Percentiles rank a stretch among this genome's conserved stretches.
Evolutionary conservation across 139 green algal genomes (phyloP).

Genomic region (Auxenochlorella protothecoides): DNA sequence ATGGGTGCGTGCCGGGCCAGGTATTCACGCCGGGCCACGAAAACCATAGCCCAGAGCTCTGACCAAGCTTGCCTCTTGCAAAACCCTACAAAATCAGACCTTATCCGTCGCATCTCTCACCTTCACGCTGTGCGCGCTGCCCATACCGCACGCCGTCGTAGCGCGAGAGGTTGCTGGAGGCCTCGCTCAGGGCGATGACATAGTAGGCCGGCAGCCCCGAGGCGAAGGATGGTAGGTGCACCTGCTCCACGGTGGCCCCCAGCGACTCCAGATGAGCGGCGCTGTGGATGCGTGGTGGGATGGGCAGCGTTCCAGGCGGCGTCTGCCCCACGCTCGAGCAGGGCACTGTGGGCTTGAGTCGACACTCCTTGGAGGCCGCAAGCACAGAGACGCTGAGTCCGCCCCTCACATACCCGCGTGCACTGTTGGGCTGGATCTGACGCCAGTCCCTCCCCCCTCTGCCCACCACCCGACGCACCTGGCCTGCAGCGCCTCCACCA

Average conservation of each 20-base stretch:
- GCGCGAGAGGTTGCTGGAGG: slow-evolving; percentile 85
- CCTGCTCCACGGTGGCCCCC: slow-evolving; percentile 5
- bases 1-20: background rate
- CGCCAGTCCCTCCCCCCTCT: too few species aligned
- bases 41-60: too few species aligned
- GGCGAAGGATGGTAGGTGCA: slow-evolving; percentile 66
- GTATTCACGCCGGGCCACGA: too few species aligned
- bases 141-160: slow-evolving; percentile 94
- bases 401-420: background rate
- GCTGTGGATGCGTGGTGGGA: too few species aligned
- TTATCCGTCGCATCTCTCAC: slow-evolving; percentile 1
- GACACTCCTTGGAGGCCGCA: too few species aligned
- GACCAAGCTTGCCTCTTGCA: too few species aligned
- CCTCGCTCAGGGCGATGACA: slow-evolving; percentile 84
- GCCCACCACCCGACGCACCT: background rate
- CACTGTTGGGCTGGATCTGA: background rate
- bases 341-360: too few species aligned
- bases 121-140: slow-evolving; percentile 15
- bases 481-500: slow-evolving; percentile 7
- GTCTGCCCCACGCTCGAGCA: too few species aligned
- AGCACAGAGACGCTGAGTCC: too few species aligned
- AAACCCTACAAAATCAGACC: too few species aligned
- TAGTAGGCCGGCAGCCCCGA: slow-evolving; percentile 92
- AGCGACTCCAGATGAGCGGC: background rate
- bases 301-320: too few species aligned